Evolutionary conservation across 768 basidiomycete genomes (phyloP).

Genomic region (Lactarius psammicola): DNA sequence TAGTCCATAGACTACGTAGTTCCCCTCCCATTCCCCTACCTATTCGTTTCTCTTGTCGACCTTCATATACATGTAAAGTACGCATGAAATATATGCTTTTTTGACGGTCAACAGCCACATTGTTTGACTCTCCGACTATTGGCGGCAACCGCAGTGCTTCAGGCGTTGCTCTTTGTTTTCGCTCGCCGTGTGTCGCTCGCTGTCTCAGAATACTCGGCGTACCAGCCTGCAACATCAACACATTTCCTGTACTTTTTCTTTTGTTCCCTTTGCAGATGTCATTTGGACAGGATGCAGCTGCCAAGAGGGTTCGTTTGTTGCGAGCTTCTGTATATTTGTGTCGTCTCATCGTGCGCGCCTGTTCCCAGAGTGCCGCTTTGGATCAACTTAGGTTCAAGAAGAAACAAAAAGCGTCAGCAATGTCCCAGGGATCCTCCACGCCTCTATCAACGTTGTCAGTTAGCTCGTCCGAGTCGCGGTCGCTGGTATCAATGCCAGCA

Average conservation of each 20-base stretch:
- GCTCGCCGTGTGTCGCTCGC: neutral
- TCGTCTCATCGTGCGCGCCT: slow-evolving; percentile 15
- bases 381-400: slow-evolving; percentile 51
- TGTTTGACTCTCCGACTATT: slow-evolving; percentile 38
- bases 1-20: neutral
- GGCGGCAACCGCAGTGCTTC: slow-evolving; percentile 22
- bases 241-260: neutral
- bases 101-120: slow-evolving; percentile 35
- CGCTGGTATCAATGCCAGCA: slow-evolving; percentile 43
- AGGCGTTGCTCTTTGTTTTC: slow-evolving; percentile 6
- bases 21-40: neutral
- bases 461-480: slow-evolving; percentile 28
- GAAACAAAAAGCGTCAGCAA: slow-evolving; percentile 32
- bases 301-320: slow-evolving; percentile 29
- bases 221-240: neutral
- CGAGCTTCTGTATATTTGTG: slow-evolving; percentile 33
- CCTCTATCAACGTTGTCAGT: slow-evolving; percentile 30
- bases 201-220: neutral
- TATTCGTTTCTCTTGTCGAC: slow-evolving; percentile 1
- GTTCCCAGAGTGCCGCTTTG: slow-evolving; percentile 43
- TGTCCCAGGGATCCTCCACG: slow-evolving; percentile 32
- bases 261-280: slow-evolving; percentile 20
- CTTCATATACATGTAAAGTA: slow-evolving; percentile 24
- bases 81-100: slow-evolving; percentile 24
- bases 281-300: slow-evolving; percentile 24